These are phyloP conservation scores for Phoenix dactylifera DNA, from an alignment of 176 grass and related monocot genomes.

Conservation along the genomic window DNA sequence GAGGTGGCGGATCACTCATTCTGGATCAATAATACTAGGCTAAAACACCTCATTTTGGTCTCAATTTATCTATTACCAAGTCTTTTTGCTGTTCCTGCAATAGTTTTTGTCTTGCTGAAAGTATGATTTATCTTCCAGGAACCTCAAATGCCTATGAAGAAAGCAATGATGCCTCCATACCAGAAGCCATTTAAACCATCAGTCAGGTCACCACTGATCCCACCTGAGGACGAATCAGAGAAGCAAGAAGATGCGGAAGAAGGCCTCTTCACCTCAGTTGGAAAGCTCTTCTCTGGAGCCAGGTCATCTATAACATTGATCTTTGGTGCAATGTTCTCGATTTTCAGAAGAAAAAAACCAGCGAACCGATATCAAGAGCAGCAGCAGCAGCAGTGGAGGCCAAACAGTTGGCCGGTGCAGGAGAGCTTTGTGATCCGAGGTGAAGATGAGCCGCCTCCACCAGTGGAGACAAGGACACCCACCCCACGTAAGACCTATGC, in stretches of 20 bases:
- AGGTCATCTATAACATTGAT: background rate
- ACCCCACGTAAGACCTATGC: conserved; percentile 6
- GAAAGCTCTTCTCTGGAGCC: background rate
- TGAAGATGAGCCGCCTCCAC: conserved; percentile 5
- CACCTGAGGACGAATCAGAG: background rate
- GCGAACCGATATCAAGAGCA: background rate
- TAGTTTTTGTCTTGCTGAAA: no score
- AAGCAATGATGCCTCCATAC: conserved; percentile 7
- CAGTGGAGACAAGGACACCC: conserved; percentile 1
- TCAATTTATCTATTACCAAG: no score
- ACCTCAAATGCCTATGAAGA: background rate
- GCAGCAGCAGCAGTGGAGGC: background rate
- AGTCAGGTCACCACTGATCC: conserved; percentile 4
- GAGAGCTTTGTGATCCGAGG: conserved; percentile 5
- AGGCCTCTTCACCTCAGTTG: conserved; percentile 8
- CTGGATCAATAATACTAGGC: no score
- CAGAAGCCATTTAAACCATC: conserved; percentile 4
- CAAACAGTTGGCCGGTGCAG: background rate
- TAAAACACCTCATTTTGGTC: no score
- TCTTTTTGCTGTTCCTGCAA: no score
- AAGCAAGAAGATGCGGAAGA: conserved; percentile 9
- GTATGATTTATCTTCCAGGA: background rate
- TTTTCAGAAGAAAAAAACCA: background rate
- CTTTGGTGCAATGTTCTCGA: background rate
- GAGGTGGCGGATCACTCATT: no score